Evolutionary conservation across 78 protist genomes (phyloP).

Genomic region (Dictyostelium purpureum): DNA sequence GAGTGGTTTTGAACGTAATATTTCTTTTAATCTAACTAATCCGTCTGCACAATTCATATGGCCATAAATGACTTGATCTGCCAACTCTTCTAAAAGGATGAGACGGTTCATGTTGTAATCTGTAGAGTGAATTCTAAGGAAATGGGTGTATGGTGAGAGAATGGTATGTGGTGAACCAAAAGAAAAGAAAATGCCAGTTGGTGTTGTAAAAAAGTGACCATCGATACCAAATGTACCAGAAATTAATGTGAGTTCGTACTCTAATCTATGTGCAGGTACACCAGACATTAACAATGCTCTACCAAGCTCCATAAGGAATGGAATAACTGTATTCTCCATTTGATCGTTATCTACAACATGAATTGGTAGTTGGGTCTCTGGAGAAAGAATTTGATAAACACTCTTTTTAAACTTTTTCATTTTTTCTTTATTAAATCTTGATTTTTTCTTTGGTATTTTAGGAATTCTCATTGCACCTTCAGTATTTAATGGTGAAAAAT

Average conservation of each 20-base stretch:
- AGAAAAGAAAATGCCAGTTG: conserved; percentile 72
- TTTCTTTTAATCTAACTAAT: conserved; percentile 9
- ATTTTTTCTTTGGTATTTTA: conserved; percentile 20
- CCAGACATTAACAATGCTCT: conserved; percentile 69
- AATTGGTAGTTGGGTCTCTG: conserved; percentile 47
- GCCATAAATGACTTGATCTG: conserved; percentile 67
- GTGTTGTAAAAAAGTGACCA: conserved; percentile 72
- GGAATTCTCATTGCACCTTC: not conserved
- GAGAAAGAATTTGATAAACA: conserved; percentile 57
- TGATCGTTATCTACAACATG: conserved; percentile 40
- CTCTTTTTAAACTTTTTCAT: conserved; percentile 56
- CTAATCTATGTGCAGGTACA: conserved; percentile 71
- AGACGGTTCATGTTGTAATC: conserved; percentile 71
- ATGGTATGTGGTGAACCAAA: conserved; percentile 80
- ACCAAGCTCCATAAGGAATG: conserved; percentile 75
- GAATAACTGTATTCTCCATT: conserved; percentile 50
- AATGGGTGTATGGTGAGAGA: conserved; percentile 77
- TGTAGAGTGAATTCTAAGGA: conserved; percentile 31
- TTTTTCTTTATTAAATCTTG: conserved; percentile 36
- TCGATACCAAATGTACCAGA: conserved; percentile 63
- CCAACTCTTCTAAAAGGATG: conserved; percentile 16
- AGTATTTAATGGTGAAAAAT: too few relatives aligned
- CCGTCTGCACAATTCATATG: conserved; percentile 31
- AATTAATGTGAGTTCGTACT: conserved; percentile 57
- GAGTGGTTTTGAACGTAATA: conserved; percentile 24